These are phyloP conservation scores for Talaromyces pinophilus DNA, from an alignment of 2,329 filamentous ascomycete species.

Conservation along the genomic window DNA sequence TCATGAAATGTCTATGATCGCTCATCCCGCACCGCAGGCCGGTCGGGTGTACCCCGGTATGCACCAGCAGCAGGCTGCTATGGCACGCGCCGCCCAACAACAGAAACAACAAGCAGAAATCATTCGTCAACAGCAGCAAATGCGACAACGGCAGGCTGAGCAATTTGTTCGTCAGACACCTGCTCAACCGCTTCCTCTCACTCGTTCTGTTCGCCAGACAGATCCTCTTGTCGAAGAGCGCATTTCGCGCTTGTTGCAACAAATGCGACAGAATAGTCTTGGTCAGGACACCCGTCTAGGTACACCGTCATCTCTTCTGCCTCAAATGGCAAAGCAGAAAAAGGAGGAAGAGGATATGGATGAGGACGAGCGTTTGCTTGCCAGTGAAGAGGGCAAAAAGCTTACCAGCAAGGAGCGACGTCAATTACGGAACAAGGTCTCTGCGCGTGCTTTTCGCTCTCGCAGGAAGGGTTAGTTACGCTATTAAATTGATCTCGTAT, in stretches of 20 bases:
- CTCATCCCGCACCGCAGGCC: conserved; percentile 55
- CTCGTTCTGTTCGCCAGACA: conserved; percentile 43
- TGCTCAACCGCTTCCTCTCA: conserved; percentile 26
- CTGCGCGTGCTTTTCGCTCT: conserved; percentile 95
- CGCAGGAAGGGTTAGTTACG: conserved; percentile 79
- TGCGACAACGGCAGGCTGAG: conserved; percentile 31
- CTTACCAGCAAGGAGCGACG: conserved; percentile 96
- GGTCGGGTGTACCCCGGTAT: conserved; percentile 89
- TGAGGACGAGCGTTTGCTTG: conserved; percentile 87
- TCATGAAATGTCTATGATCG: conserved; percentile 56
- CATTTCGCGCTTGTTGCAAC: conserved; percentile 87
- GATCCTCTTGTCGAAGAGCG: conserved; percentile 84
- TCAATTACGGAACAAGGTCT: conserved; percentile 98
- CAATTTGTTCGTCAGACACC: conserved; percentile 32
- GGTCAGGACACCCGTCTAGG: conserved; percentile 51
- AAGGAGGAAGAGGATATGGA: conserved; percentile 99
- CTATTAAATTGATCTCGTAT: not conserved
- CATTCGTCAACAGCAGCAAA: conserved; percentile 50
- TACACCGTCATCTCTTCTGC: conserved; percentile 42
- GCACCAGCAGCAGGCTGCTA: conserved; percentile 83
- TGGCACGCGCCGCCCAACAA: conserved; percentile 72
- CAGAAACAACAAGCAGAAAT: conserved; percentile 58
- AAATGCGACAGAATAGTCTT: conserved; percentile 69
- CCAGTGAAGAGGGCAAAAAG: conserved; percentile 99
- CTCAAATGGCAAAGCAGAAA: conserved; percentile 71